phyloP scores from a whole-genome alignment of 2,329 filamentous ascomycete genomes.

The Ophiocordyceps sinensis region DNA sequence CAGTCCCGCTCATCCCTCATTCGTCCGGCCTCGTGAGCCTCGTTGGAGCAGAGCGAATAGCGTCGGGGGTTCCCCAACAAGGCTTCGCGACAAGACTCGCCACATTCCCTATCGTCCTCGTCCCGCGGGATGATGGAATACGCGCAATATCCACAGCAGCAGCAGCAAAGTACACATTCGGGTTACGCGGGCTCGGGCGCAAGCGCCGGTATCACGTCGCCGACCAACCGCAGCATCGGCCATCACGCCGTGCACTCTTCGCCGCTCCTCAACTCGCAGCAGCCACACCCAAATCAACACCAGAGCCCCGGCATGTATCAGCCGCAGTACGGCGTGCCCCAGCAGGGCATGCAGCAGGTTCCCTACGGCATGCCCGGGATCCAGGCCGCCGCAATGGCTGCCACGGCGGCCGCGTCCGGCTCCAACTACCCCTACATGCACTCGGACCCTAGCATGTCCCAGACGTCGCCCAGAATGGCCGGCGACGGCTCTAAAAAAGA shows the following conservation, averaged over 20 bases:
- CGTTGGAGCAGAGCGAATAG: constrained; percentile 7
- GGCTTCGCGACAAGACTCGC: constrained; percentile 9
- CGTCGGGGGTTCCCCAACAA: constrained; percentile 9
- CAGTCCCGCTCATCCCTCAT: constrained; percentile 5
- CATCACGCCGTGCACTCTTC: constrained; percentile 58
- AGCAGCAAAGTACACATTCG: constrained; percentile 50
- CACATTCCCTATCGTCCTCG: constrained; percentile 7
- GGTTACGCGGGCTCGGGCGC: constrained; percentile 46
- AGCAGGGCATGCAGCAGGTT: constrained; percentile 52
- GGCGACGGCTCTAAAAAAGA: constrained; percentile 58
- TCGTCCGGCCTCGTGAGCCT: constrained; percentile 5
- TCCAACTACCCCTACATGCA: constrained; percentile 61
- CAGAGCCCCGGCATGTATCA: constrained; percentile 62
- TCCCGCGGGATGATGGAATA: constrained; percentile 53
- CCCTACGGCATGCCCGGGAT: constrained; percentile 66
- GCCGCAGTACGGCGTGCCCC: constrained; percentile 59
- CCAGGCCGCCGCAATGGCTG: constrained; percentile 83
- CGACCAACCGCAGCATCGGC: constrained; percentile 54
- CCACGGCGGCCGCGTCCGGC: constrained; percentile 80
- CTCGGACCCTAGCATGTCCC: constrained; percentile 52
- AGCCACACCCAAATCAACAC: constrained; percentile 21
- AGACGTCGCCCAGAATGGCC: constrained; percentile 66
- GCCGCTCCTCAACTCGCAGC: constrained; percentile 66
- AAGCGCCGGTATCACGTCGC: constrained; percentile 53
- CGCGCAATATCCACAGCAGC: constrained; percentile 56